Evolutionary conservation across 1,284 basidiomycete species (phyloP).

Genomic region (Rhodotorula glutinis): DNA sequence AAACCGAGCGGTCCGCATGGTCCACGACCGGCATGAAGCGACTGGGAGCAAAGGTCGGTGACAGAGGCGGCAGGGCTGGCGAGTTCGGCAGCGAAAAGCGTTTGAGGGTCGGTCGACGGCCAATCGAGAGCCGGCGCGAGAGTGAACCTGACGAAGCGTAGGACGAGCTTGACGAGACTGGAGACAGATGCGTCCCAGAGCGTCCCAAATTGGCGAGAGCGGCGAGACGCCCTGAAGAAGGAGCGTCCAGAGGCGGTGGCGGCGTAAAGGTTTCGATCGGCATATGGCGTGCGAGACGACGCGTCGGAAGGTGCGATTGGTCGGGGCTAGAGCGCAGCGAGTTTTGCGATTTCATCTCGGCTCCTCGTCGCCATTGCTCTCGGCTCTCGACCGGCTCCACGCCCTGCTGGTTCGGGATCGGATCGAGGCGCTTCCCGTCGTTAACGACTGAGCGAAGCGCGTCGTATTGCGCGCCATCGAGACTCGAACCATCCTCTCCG

Average conservation of each 20-base stretch:
- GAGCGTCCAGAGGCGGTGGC: constrained; percentile 9
- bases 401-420: no score
- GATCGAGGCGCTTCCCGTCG: no score
- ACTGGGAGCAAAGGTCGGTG: background rate
- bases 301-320: background rate
- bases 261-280: constrained; percentile 12
- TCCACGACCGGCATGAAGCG: background rate
- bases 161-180: background rate
- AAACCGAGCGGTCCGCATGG: no score
- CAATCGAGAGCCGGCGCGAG: constrained; percentile 4
- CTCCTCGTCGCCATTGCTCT: no score
- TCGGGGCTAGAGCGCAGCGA: background rate
- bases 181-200: background rate
- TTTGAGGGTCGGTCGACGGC: background rate
- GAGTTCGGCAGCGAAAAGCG: constrained; percentile 4
- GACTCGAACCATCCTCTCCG: no score
- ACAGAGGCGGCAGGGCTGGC: background rate
- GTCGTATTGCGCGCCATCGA: no score
- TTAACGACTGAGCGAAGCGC: no score
- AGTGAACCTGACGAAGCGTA: background rate
- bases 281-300: background rate
- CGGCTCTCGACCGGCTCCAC: no score
- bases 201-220: background rate
- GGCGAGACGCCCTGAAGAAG: background rate
- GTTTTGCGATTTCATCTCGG: no score